Conservation (phyloP, 805 yeast species). For the Metschnikowia reukaufii region DNA sequence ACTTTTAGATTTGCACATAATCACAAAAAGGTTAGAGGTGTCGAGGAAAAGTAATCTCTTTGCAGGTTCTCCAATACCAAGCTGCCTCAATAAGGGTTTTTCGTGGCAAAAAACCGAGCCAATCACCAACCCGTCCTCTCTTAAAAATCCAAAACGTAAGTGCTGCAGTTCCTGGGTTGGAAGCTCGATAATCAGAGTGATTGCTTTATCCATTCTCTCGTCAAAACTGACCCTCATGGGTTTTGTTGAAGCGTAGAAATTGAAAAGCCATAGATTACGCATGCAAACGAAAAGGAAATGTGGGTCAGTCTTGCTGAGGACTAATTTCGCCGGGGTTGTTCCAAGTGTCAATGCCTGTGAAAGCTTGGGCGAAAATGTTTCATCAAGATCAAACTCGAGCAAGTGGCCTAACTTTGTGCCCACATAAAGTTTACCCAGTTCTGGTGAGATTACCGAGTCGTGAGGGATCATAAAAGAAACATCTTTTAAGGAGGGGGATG, state of each 20-base stretch:
- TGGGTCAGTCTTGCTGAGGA: slow-evolving; percentile 16
- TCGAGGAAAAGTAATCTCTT: slow-evolving; percentile 33
- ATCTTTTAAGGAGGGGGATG: background rate
- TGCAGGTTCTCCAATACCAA: slow-evolving; percentile 34
- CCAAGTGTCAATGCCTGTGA: slow-evolving; percentile 26
- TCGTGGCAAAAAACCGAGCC: slow-evolving; percentile 27
- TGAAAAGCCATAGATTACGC: slow-evolving; percentile 34
- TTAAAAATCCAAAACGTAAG: slow-evolving; percentile 21
- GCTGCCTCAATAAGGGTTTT: slow-evolving; percentile 28
- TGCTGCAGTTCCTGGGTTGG: slow-evolving; percentile 12
- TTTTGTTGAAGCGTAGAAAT: slow-evolving; percentile 24
- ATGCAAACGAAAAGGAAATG: slow-evolving; percentile 27
- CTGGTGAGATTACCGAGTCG: slow-evolving; percentile 4
- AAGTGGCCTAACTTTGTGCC: slow-evolving; percentile 38
- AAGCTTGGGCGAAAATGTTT: slow-evolving; percentile 8
- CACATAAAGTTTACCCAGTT: slow-evolving; percentile 18
- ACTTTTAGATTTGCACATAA: slow-evolving; percentile 33
- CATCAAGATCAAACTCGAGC: slow-evolving; percentile 18
- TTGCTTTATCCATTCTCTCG: slow-evolving; percentile 33
- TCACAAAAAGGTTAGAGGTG: slow-evolving; percentile 27
- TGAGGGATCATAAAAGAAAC: slow-evolving; percentile 7
- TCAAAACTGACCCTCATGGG: slow-evolving; percentile 37
- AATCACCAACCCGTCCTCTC: slow-evolving; percentile 40
- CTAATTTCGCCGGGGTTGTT: slow-evolving; percentile 27
- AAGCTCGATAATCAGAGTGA: slow-evolving; percentile 20